Base-by-base conservation (phyloP, 495 filamentous ascomycete species). In the Gamarada debralockiae region DNA sequence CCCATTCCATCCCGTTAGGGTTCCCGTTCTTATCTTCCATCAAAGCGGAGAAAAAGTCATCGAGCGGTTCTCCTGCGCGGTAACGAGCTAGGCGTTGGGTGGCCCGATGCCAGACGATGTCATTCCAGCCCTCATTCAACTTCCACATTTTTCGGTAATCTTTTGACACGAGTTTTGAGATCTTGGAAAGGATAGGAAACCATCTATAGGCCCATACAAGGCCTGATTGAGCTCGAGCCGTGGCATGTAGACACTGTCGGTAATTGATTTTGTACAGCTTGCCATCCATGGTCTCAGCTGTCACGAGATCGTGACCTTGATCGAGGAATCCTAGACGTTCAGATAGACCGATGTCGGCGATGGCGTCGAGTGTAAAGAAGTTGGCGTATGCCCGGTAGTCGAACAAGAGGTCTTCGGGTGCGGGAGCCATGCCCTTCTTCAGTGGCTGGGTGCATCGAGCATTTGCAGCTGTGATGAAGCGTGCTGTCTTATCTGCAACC, bases 31-130 rank as follows among this genome's bases (percentile, higher is more conserved):
- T 80, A 58, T 76, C 74, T 36, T 79, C 71, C 75, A 81, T 76
- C n/a, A 81, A 55, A 2, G 71, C 68, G 27, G 69, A 61, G 67
- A 81, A 81, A 62, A 83, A 81, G 53, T 81, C 78, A 27, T 81
- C 75, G 0, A 81, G 68, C 47, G 73, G 70, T 48, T 81, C 77
- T 21, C 77, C 77, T n/a, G 61, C 62, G 9, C 71, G 64, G 58
- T 80, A 76, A 12, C 72, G 66, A 2, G 59, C 59, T 3, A 73
- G 60, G 13, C 74, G 63, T 45, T 71, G 38, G 22, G 41, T 67
- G 17, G 63, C 65, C 3, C 65, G 70, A 21, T 58, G 52, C 3
- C 64, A 68, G 31, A 76, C 72, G 46, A 79, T 78, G 27, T 53
- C 65, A 34, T 68, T 56, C 60, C 62, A 74, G 25, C 55, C 50